Percentiles rank a stretch among this genome's conserved stretches.
phyloP scores from a whole-genome alignment of 2,329 filamentous ascomycete genomes.

The Leptographium galeiforme region DNA sequence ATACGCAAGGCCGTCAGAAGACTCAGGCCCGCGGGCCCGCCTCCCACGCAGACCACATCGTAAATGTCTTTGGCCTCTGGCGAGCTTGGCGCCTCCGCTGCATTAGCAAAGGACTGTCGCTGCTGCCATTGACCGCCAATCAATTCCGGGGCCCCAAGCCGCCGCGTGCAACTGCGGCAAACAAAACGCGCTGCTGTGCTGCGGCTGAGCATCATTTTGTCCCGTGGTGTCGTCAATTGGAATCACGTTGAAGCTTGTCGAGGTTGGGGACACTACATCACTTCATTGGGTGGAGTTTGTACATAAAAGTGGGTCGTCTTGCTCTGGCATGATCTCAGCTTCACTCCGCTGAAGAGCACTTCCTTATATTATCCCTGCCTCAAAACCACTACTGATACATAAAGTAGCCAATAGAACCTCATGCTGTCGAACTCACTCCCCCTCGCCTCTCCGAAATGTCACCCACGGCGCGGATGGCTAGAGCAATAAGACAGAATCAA shows the following conservation, averaged over 20 bases:
- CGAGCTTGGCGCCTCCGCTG: conserved; percentile 20
- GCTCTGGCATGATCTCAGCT: not conserved
- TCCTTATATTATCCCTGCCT: no score
- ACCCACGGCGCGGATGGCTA: no score
- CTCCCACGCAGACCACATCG: conserved; percentile 85
- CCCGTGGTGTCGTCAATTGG: not conserved
- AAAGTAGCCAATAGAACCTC: no score
- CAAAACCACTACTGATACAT: no score
- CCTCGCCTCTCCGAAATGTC: no score
- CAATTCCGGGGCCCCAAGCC: conserved; percentile 14
- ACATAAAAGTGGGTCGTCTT: not conserved
- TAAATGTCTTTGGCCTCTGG: conserved; percentile 54
- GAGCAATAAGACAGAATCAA: no score
- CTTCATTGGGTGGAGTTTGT: not conserved
- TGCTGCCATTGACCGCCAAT: conserved; percentile 6
- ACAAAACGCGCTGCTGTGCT: conserved; percentile 15
- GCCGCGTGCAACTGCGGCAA: conserved; percentile 32
- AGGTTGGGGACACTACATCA: not conserved
- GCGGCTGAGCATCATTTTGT: conserved; percentile 6
- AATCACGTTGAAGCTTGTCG: not conserved
- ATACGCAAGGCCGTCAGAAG: conserved; percentile 64
- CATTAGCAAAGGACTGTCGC: not conserved
- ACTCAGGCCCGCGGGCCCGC: conserved; percentile 79
- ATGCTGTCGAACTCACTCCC: no score
- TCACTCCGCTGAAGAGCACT: no score